Conservation (phyloP, 2,329 filamentous ascomycete species). For the Xylariaceae sp. region DNA sequence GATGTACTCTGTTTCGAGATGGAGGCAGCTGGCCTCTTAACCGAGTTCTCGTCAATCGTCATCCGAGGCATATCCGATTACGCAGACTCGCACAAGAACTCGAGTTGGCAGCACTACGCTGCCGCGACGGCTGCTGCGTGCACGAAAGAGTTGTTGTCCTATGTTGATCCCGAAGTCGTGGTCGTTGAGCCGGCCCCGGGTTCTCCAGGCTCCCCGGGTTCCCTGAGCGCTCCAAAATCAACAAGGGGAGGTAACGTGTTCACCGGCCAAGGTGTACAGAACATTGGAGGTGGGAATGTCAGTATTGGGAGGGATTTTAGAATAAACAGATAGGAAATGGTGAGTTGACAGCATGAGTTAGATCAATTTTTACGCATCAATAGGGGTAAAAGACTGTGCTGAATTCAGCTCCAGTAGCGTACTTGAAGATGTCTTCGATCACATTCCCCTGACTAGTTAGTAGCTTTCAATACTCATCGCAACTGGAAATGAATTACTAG, state of each 20-base stretch:
- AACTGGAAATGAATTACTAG: too few relatives aligned
- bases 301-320: not conserved
- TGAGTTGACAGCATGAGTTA: too few relatives aligned
- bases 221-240: not conserved
- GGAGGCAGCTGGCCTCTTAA: constrained; percentile 9
- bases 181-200: not conserved
- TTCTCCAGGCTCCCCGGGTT: too few relatives aligned
- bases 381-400: too few relatives aligned
- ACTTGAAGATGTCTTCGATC: too few relatives aligned
- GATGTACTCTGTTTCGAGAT: constrained; percentile 13
- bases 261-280: not conserved
- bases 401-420: too few relatives aligned
- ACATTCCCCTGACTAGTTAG: too few relatives aligned
- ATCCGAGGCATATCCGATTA: constrained; percentile 14
- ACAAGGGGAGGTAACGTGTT: not conserved
- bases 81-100: constrained; percentile 13
- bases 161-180: not conserved
- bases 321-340: not conserved
- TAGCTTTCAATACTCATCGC: too few relatives aligned
- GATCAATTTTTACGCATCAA: too few relatives aligned
- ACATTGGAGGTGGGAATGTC: not conserved
- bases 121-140: constrained; percentile 9
- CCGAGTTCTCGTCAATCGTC: constrained; percentile 5
- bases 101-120: constrained; percentile 7
- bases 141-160: constrained; percentile 7